phyloP scores from a whole-genome alignment of 2,329 filamentous ascomycete genomes.

The Ophiostoma australiae region DNA sequence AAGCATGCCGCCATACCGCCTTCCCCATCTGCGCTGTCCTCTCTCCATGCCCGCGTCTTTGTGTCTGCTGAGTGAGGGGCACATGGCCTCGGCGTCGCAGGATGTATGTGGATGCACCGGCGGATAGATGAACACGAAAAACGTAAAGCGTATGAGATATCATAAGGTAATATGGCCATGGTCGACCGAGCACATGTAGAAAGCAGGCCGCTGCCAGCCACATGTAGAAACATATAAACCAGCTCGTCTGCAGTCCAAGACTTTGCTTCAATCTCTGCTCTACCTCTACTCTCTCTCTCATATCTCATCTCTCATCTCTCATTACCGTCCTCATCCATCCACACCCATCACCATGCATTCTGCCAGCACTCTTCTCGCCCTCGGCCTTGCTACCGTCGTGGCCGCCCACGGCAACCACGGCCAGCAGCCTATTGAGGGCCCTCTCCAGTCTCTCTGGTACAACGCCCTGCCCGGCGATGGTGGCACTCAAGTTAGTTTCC shows the following conservation, averaged over 20 bases:
- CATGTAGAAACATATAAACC: not conserved
- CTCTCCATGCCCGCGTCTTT: not conserved
- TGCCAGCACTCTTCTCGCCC: constrained; percentile 9
- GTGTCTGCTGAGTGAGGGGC: constrained; percentile 9
- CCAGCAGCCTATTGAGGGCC: constrained; percentile 60
- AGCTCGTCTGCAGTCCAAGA: not conserved
- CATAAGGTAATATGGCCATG: not conserved
- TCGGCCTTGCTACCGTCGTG: constrained; percentile 41
- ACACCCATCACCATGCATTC: constrained; percentile 12
- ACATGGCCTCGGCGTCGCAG: not conserved
- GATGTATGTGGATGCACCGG: constrained; percentile 7
- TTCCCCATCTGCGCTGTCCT: not conserved
- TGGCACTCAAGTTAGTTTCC: constrained; percentile 59
- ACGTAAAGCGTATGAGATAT: not conserved
- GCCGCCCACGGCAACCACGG: constrained; percentile 55
- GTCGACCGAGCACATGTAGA: not conserved
- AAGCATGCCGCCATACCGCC: constrained; percentile 8
- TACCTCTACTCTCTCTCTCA: not conserved
- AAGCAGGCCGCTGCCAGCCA: not conserved
- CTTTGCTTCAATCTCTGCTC: not conserved
- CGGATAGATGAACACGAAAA: constrained; percentile 1
- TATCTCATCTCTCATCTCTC: not conserved
- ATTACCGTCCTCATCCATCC: not conserved
- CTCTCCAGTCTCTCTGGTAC: constrained; percentile 74
- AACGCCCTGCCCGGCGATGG: constrained; percentile 77